A percentile compares a stretch with the other conserved stretches of the same genome.
Evolutionary conservation across 495 filamentous ascomycete species (phyloP).

Genomic region (Usnea hakonensis): DNA sequence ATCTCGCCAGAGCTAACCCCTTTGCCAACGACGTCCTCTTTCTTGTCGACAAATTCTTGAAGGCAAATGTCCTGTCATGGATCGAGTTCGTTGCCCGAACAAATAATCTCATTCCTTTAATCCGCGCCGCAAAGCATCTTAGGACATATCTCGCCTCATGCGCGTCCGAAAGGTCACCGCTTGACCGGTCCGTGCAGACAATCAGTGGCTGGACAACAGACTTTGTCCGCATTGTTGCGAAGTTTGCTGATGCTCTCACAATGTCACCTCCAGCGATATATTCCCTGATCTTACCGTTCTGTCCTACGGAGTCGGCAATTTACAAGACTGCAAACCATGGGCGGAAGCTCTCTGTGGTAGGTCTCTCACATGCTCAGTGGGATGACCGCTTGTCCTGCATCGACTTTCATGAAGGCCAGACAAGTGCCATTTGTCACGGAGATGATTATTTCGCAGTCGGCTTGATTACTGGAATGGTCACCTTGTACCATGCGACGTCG

Average conservation of each 20-base stretch:
- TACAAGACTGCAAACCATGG: constrained; percentile 18
- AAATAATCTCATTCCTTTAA: constrained; percentile 25
- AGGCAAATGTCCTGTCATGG: constrained; percentile 32
- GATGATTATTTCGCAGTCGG: constrained; percentile 26
- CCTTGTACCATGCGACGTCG: constrained; percentile 16
- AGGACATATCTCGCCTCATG: constrained; percentile 25
- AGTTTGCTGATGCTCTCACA: constrained; percentile 26
- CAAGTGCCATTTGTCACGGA: constrained; percentile 25
- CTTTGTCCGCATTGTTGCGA: constrained; percentile 25
- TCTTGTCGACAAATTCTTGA: constrained; percentile 27
- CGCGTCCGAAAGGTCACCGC: constrained; percentile 21
- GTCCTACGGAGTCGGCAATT: constrained; percentile 30
- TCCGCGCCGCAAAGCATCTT: constrained; percentile 28
- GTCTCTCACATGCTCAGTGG: constrained; percentile 27
- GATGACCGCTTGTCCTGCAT: constrained; percentile 29
- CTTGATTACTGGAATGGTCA: constrained; percentile 18
- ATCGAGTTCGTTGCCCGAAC: constrained; percentile 31
- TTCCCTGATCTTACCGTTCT: constrained; percentile 30
- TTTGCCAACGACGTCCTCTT: constrained; percentile 6
- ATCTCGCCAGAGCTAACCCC: constrained; percentile 20
- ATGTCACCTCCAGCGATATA: constrained; percentile 28
- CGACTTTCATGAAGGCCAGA: constrained; percentile 21
- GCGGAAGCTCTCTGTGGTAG: constrained; percentile 20
- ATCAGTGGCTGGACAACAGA: constrained; percentile 29
- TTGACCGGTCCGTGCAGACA: constrained; percentile 17